Conservation (phyloP, 2,329 filamentous ascomycete species). For the Drechslerella coelobrocha region DNA sequence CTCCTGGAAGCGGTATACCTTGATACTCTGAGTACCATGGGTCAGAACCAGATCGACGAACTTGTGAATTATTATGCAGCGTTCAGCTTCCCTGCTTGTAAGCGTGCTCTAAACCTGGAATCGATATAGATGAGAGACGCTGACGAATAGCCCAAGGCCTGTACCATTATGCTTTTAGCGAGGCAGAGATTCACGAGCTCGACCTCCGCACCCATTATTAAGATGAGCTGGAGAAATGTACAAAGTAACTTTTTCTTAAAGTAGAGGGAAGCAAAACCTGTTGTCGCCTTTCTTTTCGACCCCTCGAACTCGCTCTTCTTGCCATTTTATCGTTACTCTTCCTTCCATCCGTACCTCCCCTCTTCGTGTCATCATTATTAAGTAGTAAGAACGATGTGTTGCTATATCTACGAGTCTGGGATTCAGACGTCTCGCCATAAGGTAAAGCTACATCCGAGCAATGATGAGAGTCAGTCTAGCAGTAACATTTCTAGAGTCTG, state of each 20-base stretch:
- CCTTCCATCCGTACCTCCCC: too few relatives aligned
- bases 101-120: neutral
- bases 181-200: constrained; percentile 9
- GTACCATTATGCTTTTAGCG: constrained; percentile 30
- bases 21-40: constrained; percentile 1
- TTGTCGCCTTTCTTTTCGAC: neutral
- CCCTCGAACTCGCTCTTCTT: too few relatives aligned
- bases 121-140: neutral
- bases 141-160: constrained; percentile 14
- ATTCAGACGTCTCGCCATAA: too few relatives aligned
- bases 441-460: too few relatives aligned
- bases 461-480: too few relatives aligned
- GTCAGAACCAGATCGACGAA: constrained; percentile 9
- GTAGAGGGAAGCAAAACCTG: neutral
- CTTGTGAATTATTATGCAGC: constrained; percentile 28
- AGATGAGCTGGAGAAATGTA: neutral
- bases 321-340: too few relatives aligned
- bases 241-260: neutral
- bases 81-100: constrained; percentile 33
- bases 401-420: too few relatives aligned
- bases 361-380: too few relatives aligned
- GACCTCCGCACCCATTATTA: neutral
- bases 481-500: too few relatives aligned
- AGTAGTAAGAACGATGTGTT: too few relatives aligned
- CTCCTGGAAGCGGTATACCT: constrained; percentile 28